These are phyloP conservation scores for Cicer bijugum DNA, from an alignment of 306 rosid species.

Conservation along the genomic window DNA sequence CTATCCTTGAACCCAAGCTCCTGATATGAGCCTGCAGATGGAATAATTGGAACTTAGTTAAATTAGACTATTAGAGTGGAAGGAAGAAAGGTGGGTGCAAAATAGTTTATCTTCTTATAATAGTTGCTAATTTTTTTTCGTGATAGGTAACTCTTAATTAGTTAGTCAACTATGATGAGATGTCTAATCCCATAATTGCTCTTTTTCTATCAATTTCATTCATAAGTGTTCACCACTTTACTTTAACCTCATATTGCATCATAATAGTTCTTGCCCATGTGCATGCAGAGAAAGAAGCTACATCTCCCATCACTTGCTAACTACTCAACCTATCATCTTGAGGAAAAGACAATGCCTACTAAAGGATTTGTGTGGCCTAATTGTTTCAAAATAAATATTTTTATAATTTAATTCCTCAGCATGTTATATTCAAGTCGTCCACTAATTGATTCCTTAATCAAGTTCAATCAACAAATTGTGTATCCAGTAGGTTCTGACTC, in stretches of 20 bases:
- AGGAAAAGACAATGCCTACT: background rate
- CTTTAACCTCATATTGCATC: slow-evolving; percentile 11
- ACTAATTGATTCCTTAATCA: background rate
- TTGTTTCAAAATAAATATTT: background rate
- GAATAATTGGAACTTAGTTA: background rate
- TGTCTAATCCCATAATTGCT: background rate
- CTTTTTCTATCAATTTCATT: background rate
- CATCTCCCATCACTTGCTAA: slow-evolving; percentile 2
- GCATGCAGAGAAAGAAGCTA: slow-evolving; percentile 8
- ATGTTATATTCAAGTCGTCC: background rate
- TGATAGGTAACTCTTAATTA: background rate
- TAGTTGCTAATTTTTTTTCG: background rate
- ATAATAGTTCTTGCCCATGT: background rate
- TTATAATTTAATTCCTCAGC: no score
- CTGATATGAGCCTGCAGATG: slow-evolving; percentile 76
- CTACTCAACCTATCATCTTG: background rate
- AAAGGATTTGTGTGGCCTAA: background rate
- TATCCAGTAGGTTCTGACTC: background rate
- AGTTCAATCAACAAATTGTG: background rate
- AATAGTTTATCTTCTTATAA: background rate
- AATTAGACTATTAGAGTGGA: no score
- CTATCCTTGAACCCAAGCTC: slow-evolving; percentile 74
- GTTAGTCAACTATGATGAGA: background rate
- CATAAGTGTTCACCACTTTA: slow-evolving; percentile 6
- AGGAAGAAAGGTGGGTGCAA: background rate